Evolutionary conservation across 169 alveolate species (phyloP).

Genomic region (Plasmodium billcollinsi): DNA sequence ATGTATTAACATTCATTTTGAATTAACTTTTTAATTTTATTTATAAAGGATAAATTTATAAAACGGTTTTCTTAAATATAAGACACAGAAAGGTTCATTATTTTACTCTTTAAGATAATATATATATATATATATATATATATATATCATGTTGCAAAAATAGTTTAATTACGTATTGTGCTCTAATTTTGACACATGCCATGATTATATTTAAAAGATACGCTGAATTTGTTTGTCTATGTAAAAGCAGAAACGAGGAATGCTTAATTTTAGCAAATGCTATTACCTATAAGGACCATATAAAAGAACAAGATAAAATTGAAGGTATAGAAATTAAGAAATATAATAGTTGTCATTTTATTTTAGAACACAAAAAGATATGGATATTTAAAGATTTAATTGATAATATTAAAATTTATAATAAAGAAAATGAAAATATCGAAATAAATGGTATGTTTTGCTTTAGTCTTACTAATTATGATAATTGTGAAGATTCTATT

Average conservation of each 20-base stretch:
- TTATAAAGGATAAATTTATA: too few relatives aligned
- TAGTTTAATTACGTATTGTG: too few relatives aligned
- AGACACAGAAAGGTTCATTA: not conserved
- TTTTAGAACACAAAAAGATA: not conserved
- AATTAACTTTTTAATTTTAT: too few relatives aligned
- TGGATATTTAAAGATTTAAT: not conserved
- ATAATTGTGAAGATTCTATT: not conserved
- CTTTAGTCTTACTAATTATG: not conserved
- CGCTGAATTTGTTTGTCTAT: slow-evolving; percentile 7
- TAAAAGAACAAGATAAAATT: not conserved
- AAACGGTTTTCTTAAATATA: too few relatives aligned
- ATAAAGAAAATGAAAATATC: not conserved
- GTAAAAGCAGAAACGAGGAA: not conserved
- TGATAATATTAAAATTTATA: not conserved
- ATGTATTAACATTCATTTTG: too few relatives aligned
- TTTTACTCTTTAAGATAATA: not conserved
- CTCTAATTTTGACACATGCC: not conserved
- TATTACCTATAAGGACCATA: not conserved
- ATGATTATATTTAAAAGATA: slow-evolving; percentile 7
- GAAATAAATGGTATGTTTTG: slow-evolving; percentile 4
- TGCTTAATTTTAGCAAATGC: not conserved
- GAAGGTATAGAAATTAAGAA: not conserved
- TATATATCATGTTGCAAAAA: too few relatives aligned
- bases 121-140: not conserved
- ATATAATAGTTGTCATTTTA: slow-evolving; percentile 4